phyloP scores from a whole-genome alignment of 129 eudicot species.

The Flaveria sonorensis region DNA sequence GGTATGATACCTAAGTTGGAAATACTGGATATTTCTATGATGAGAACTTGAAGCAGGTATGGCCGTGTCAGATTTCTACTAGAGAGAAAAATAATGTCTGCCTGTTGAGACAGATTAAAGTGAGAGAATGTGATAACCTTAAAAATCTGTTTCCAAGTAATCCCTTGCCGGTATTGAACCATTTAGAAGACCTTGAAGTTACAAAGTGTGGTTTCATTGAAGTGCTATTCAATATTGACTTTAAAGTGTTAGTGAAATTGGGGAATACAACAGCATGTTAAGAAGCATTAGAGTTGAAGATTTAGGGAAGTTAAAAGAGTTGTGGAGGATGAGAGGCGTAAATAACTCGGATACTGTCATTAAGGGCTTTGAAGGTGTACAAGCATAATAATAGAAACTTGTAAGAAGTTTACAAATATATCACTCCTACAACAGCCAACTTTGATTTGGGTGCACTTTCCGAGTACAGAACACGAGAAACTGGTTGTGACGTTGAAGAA shows the following conservation, averaged over 20 bases:
- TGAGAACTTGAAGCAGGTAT: conserved; percentile 9
- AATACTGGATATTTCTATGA: background rate
- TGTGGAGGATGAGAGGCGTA: conserved; percentile 10
- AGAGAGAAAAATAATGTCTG: background rate
- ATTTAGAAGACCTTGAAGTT: background rate
- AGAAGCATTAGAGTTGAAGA: background rate
- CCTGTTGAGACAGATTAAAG: background rate
- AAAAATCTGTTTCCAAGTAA: background rate
- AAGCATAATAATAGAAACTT: background rate
- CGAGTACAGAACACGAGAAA: too few species aligned
- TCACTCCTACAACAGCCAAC: background rate
- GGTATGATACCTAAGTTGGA: conserved; percentile 14
- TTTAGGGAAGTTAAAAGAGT: background rate
- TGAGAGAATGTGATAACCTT: background rate
- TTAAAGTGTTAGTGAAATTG: background rate
- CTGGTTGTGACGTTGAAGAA: too few species aligned
- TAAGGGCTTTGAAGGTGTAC: background rate
- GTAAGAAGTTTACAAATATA: background rate
- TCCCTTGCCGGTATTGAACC: background rate
- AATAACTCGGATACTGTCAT: background rate
- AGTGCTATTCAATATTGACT: conserved; percentile 11
- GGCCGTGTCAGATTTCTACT: background rate
- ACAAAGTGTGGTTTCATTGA: background rate
- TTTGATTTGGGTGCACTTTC: background rate
- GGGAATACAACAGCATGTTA: background rate